phyloP scores from a whole-genome alignment of 495 filamentous ascomycete species.

The Xylaria acuta region DNA sequence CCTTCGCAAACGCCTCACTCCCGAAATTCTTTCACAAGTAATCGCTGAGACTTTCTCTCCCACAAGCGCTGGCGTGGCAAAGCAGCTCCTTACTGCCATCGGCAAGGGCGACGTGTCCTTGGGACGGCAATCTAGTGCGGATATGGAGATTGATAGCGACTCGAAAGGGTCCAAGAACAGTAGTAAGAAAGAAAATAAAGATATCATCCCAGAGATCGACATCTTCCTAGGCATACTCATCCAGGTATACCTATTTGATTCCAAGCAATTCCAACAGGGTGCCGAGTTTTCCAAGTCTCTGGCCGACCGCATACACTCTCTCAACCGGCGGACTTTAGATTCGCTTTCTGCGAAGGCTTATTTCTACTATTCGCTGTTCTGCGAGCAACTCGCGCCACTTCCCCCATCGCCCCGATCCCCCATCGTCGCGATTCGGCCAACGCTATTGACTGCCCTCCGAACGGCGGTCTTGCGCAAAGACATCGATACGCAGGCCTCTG shows the following conservation, averaged over 20 bases:
- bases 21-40: slow-evolving; percentile 79
- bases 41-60: slow-evolving; percentile 79
- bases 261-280: slow-evolving; percentile 76
- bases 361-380: slow-evolving; percentile 96
- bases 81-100: slow-evolving; percentile 71
- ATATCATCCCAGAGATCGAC: slow-evolving; percentile 87
- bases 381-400: slow-evolving; percentile 83
- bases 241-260: slow-evolving; percentile 89
- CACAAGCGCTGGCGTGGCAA: slow-evolving; percentile 60
- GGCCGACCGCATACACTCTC: slow-evolving; percentile 79
- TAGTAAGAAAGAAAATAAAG: slow-evolving; percentile 67
- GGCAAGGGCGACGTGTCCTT: slow-evolving; percentile 68
- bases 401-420: slow-evolving; percentile 86
- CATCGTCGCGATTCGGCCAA: slow-evolving; percentile 82
- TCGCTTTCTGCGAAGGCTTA: slow-evolving; percentile 93
- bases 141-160: slow-evolving; percentile 83
- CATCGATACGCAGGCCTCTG: slow-evolving; percentile 91
- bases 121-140: slow-evolving; percentile 55
- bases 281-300: slow-evolving; percentile 82
- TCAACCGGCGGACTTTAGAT: slow-evolving; percentile 94
- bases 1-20: slow-evolving; percentile 86
- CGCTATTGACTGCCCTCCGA: slow-evolving; percentile 84
- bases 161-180: slow-evolving; percentile 56
- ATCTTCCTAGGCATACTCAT: slow-evolving; percentile 87
- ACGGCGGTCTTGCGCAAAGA: slow-evolving; percentile 96